Conservation (phyloP, 805 yeast genomes). For the Saccharomycopsis javanensis region DNA sequence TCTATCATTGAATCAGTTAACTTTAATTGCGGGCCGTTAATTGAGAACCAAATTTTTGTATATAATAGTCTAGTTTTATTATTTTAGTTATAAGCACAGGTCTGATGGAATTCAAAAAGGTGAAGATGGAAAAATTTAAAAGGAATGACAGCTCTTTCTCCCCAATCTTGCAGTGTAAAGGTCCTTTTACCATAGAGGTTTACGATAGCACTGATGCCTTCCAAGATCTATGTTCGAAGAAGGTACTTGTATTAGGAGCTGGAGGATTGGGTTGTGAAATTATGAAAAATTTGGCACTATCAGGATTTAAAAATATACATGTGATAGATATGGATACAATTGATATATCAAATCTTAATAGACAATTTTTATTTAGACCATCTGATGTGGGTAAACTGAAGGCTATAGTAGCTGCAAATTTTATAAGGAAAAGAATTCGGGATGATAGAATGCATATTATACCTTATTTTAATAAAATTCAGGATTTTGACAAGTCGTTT, state of each 20-base stretch:
- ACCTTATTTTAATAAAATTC: slow-evolving; percentile 58
- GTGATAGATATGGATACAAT: slow-evolving; percentile 79
- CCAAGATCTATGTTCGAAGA: slow-evolving; percentile 19
- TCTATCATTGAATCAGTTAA: too few relatives aligned
- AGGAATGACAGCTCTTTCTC: slow-evolving; percentile 5
- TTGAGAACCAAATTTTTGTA: too few relatives aligned
- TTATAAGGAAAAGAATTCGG: slow-evolving; percentile 38
- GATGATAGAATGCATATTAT: slow-evolving; percentile 33
- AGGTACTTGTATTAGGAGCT: slow-evolving; percentile 52
- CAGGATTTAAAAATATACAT: slow-evolving; percentile 57
- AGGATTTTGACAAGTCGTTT: slow-evolving; percentile 50
- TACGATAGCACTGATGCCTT: neutral
- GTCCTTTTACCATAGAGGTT: slow-evolving; percentile 14
- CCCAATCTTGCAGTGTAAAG: slow-evolving; percentile 1
- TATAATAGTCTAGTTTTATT: too few relatives aligned
- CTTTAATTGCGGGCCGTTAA: too few relatives aligned
- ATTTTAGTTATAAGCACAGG: too few relatives aligned
- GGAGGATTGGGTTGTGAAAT: slow-evolving; percentile 84
- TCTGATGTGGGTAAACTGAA: slow-evolving; percentile 57
- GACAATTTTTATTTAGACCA: slow-evolving; percentile 62
- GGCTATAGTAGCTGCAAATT: slow-evolving; percentile 54
- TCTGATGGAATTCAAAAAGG: slow-evolving; percentile 1
- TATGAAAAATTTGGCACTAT: slow-evolving; percentile 55
- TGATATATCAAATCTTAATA: slow-evolving; percentile 63
- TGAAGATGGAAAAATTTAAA: slow-evolving; percentile 3